Evolutionary conservation across 805 yeast species (phyloP), one percentile per base, ranked within the genome.

Genomic region (Candida sithepensis): DNA sequence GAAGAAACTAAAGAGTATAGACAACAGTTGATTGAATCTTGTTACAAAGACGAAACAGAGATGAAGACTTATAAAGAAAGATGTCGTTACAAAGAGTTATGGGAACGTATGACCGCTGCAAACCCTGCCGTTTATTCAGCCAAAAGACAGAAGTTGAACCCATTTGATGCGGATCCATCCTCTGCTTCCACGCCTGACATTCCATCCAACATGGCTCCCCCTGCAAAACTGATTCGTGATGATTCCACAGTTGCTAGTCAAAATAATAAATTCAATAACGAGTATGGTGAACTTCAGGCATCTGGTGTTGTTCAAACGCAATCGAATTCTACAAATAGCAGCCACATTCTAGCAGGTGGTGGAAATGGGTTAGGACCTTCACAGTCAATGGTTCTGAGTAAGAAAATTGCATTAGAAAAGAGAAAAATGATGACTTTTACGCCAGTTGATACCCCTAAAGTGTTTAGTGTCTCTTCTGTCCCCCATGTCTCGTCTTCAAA

Each of bases 311-410:
- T 55, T 33, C 67, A 54, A 44, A 58, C 58, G 16, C 58, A 73
- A 67, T 55, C 77, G 65, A 59, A 65, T 43, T 59, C 68, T 44
- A 43, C 63, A 58, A 41, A 50, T 12, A 41, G 48, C 33, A 41
- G 39, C 16, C 45, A n/a, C 4, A 39, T 23, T 52, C 53, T 13
- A 21, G 34, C 45, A 9, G 78, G 78, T 26, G 43, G 53, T 21
- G 78, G 78, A 12, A 82, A 82, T 59, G 87, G 88, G 0, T 62
- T 81, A 32, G 85, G 83, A 0, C 84, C 88, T 3, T 70, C 77
- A 21, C 74, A 74, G 30, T 76, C 86, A 2, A 76, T 77, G 45
- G 83, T 79, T 19, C 74, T 78, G 14, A 77, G 81, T 16, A 75
- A 76, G 56, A 75, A 72, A 46, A 65, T 78, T 26, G 66, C 66